Evolutionary conservation across 2,329 filamentous ascomycete genomes (phyloP).

Genomic region (Aspergillus floridensis): DNA sequence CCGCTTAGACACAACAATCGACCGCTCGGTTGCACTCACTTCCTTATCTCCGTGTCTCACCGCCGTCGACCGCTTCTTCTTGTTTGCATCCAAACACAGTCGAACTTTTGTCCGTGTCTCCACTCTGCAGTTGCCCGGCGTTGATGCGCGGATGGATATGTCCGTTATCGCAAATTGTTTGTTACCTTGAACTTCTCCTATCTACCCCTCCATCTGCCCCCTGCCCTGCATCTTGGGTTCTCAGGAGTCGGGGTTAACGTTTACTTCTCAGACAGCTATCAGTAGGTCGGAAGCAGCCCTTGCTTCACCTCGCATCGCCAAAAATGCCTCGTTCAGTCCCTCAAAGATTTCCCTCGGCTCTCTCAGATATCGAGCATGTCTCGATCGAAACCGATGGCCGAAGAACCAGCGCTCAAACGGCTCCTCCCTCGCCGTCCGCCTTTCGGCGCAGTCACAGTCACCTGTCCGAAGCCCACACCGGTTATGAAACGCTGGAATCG

Average conservation of each 20-base stretch:
- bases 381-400: constrained; percentile 8
- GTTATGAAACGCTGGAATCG: constrained; percentile 32
- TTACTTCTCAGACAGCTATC: neutral
- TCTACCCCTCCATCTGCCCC: neutral
- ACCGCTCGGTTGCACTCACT: neutral
- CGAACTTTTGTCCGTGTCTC: neutral
- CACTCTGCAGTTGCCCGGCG: constrained; percentile 1
- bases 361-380: constrained; percentile 16
- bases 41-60: neutral
- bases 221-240: neutral
- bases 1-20: neutral
- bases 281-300: neutral
- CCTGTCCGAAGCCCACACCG: constrained; percentile 32
- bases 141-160: constrained; percentile 3
- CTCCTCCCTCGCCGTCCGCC: constrained; percentile 37
- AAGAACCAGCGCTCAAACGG: constrained; percentile 26
- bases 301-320: constrained; percentile 5
- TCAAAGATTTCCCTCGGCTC: constrained; percentile 22
- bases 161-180: neutral
- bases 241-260: constrained; percentile 1
- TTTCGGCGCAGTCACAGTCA: constrained; percentile 31
- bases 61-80: neutral
- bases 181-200: neutral
- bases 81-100: neutral
- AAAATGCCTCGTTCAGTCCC: constrained; percentile 34